Evolutionary conservation across 2,329 filamentous ascomycete species (phyloP).

Genomic region (Thyridium curvatum): DNA sequence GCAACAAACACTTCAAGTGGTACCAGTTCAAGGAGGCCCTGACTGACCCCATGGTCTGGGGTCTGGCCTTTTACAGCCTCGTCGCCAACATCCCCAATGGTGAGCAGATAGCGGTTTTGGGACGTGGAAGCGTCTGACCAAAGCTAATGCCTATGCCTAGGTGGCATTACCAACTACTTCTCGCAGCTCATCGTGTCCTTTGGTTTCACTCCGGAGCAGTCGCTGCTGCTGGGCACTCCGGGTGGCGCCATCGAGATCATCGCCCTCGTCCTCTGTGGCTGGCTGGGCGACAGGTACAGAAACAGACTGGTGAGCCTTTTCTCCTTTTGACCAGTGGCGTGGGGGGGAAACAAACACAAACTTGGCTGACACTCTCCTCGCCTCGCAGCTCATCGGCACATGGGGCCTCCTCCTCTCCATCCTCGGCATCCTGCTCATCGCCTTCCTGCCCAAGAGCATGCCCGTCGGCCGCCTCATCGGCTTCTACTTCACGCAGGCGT

Average conservation of each 20-base stretch:
- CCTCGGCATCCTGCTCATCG: slow-evolving; percentile 59
- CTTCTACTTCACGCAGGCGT: slow-evolving; percentile 59
- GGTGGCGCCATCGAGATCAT: slow-evolving; percentile 56
- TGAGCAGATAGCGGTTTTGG: too few species aligned
- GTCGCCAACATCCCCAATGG: slow-evolving; percentile 30
- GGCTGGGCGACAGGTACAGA: slow-evolving; percentile 47
- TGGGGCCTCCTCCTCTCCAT: slow-evolving; percentile 45
- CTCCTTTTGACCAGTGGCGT: slow-evolving; percentile 10
- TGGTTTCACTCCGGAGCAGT: slow-evolving; percentile 57
- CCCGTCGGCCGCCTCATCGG: slow-evolving; percentile 53
- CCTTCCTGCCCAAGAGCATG: slow-evolving; percentile 52
- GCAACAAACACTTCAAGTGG: slow-evolving; percentile 60
- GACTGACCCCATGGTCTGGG: slow-evolving; percentile 29
- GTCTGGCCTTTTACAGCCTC: slow-evolving; percentile 24
- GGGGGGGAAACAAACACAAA: too few species aligned
- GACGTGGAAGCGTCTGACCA: too few species aligned
- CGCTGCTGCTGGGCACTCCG: slow-evolving; percentile 58
- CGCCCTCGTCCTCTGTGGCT: slow-evolving; percentile 21
- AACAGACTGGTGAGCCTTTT: slow-evolving; percentile 39
- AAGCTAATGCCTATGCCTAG: too few species aligned
- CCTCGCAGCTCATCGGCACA: slow-evolving; percentile 37
- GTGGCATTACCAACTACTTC: slow-evolving; percentile 27
- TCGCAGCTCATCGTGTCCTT: slow-evolving; percentile 43
- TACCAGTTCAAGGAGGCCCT: slow-evolving; percentile 47
- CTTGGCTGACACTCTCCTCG: too few species aligned